phyloP scores from a whole-genome alignment of 176 grass and related monocot genomes.

The Tuctoria greenei region DNA sequence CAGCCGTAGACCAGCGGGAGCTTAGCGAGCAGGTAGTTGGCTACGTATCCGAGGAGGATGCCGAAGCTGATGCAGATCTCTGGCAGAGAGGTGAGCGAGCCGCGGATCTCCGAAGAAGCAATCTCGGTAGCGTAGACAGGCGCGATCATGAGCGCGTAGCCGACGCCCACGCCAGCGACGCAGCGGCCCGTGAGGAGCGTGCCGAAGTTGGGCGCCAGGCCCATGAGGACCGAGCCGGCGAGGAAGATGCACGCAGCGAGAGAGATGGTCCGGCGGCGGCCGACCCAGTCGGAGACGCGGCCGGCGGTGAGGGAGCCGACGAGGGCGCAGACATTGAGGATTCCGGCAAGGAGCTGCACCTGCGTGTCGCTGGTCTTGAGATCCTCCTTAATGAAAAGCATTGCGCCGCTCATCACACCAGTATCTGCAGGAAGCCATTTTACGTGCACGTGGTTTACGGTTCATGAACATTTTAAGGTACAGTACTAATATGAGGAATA shows the following conservation, averaged over 20 bases:
- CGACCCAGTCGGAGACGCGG: constrained; percentile 46
- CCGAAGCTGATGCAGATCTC: constrained; percentile 61
- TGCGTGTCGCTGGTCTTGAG: constrained; percentile 52
- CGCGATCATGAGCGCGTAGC: constrained; percentile 58
- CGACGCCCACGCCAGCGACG: constrained; percentile 52
- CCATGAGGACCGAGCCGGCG: constrained; percentile 44
- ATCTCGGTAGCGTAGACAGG: constrained; percentile 55
- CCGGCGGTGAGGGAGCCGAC: constrained; percentile 53
- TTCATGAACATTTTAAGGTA: background rate
- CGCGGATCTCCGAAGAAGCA: constrained; percentile 21
- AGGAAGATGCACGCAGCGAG: constrained; percentile 46
- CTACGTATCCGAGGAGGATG: constrained; percentile 51
- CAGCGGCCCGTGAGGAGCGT: constrained; percentile 40
- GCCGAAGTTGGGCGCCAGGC: constrained; percentile 34
- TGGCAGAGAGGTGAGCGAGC: constrained; percentile 47
- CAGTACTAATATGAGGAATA: background rate
- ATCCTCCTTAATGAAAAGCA: constrained; percentile 70
- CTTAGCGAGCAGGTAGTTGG: constrained; percentile 46
- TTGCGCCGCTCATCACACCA: constrained; percentile 60
- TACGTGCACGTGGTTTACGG: background rate
- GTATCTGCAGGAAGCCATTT: constrained; percentile 34
- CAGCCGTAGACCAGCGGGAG: constrained; percentile 44
- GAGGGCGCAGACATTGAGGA: constrained; percentile 53
- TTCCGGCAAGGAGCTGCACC: constrained; percentile 47
- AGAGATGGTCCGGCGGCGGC: constrained; percentile 47